Evolutionary conservation across 2,329 filamentous ascomycete genomes (phyloP).

Genomic region (Stagonosporopsis chrysanthemi): DNA sequence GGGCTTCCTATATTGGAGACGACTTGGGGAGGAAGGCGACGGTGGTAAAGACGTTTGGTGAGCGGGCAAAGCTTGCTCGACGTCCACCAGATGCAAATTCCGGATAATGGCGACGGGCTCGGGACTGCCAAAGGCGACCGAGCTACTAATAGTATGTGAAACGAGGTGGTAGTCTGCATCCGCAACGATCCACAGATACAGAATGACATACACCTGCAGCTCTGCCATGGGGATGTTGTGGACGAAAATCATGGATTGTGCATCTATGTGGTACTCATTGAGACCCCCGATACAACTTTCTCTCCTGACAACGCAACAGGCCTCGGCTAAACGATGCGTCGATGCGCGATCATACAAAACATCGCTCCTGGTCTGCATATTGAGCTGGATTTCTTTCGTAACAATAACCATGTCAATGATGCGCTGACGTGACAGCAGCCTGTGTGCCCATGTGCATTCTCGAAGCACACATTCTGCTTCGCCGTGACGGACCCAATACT

Average conservation of each 20-base stretch:
- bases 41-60: conserved; percentile 27
- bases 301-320: conserved; percentile 28
- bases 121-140: conserved; percentile 13
- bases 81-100: conserved; percentile 22
- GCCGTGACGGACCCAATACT: neutral
- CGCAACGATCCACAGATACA: conserved; percentile 22
- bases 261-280: neutral
- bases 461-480: neutral
- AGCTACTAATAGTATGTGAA: conserved; percentile 37
- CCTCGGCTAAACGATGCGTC: neutral
- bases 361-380: neutral
- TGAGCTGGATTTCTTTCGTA: too few species aligned
- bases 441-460: neutral
- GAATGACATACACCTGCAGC: conserved; percentile 20
- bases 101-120: conserved; percentile 18
- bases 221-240: conserved; percentile 16
- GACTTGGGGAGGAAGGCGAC: conserved; percentile 1
- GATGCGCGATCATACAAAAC: neutral
- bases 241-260: neutral
- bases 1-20: neutral
- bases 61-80: conserved; percentile 22
- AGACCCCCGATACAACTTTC: conserved; percentile 20
- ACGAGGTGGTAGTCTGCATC: conserved; percentile 22
- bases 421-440: neutral
- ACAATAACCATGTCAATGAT: too few species aligned